phyloP scores from a whole-genome alignment of 768 basidiomycete genomes.

The Albatrellus ellisii region DNA sequence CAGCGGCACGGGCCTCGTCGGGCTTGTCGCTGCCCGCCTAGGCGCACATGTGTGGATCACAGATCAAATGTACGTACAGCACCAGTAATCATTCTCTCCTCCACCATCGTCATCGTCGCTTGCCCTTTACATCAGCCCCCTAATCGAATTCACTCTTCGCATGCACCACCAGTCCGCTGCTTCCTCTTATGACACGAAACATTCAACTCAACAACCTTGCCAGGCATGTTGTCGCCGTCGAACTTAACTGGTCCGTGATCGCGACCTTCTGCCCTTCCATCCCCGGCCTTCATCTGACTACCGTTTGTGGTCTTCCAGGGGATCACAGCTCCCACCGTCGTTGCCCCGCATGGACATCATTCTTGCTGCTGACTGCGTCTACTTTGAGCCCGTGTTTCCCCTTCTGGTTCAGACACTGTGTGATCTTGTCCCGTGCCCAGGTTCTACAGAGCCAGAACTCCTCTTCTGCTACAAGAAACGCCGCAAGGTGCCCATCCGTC shows the following conservation, averaged over 20 bases:
- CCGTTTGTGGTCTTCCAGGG: constrained; percentile 33
- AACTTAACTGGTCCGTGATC: constrained; percentile 66
- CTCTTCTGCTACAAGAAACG: constrained; percentile 92
- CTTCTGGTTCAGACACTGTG: constrained; percentile 70
- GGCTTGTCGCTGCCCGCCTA: constrained; percentile 63
- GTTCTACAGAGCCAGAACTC: constrained; percentile 33
- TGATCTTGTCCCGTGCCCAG: constrained; percentile 32
- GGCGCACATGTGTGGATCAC: constrained; percentile 65
- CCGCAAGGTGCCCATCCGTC: constrained; percentile 47
- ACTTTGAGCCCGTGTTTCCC: constrained; percentile 89
- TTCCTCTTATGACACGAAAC: constrained; percentile 71
- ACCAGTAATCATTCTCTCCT: not conserved
- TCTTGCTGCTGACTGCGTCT: constrained; percentile 90
- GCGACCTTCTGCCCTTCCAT: not conserved
- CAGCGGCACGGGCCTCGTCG: constrained; percentile 89
- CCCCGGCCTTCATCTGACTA: not conserved
- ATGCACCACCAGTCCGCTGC: constrained; percentile 41
- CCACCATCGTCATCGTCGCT: not conserved
- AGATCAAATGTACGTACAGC: constrained; percentile 69
- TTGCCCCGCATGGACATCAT: constrained; percentile 50
- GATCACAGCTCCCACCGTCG: constrained; percentile 34
- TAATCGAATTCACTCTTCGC: no score
- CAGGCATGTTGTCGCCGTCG: constrained; percentile 39
- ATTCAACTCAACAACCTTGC: constrained; percentile 50
- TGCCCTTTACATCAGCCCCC: no score